Base-by-base conservation (phyloP, 495 filamentous ascomycete species). In the Entonaema liquescens region DNA sequence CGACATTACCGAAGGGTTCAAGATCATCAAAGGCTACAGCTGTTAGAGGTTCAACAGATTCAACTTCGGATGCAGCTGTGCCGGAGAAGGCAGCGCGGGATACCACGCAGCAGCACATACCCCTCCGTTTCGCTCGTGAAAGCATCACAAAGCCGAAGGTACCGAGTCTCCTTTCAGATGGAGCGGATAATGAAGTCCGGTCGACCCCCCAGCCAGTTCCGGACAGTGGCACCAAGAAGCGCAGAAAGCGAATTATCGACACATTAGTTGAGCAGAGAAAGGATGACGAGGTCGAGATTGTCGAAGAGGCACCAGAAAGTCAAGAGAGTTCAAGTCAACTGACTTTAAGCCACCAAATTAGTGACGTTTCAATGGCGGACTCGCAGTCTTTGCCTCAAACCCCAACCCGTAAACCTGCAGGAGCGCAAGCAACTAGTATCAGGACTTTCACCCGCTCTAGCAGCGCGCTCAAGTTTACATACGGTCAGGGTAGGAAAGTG, bases 231-330 rank as follows among this genome's bases (percentile, higher is more conserved):
- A 47, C 67, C 13, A 74, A 74, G 35, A 74, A 55, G 53, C 79
- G 79, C 17, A 83, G 83, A 36, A 82, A 79, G 59, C 82, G 87
- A 17, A 59, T 89, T 26, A 88, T 89, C 60, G 87, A 89, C 76
- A 77, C 80, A 26, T 75, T 89, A n/a, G 83, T 78, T 13, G 80
- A 81, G n/a, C 84, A 86, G 66, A 74, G 70, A 9, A 55, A 65
- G 49, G 67, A 67, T 23, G 73, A 77, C 1, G 65, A 26, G 5
- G 15, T 28, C 23, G 60, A 57, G 17, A 50, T 50, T 17, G 59
- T 26, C 12, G 73, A 77, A 7, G 68, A 67, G 17, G 26, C 17
- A 7, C 15, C 17, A 15, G 68, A 72, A 33, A 40, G 35, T 29
- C 62, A 68, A 44, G 12, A 9, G n/a, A 31, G 25, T 47, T 66